Evolutionary conservation across 495 filamentous ascomycete genomes (phyloP).

Genomic region (Tuber aestivum): DNA sequence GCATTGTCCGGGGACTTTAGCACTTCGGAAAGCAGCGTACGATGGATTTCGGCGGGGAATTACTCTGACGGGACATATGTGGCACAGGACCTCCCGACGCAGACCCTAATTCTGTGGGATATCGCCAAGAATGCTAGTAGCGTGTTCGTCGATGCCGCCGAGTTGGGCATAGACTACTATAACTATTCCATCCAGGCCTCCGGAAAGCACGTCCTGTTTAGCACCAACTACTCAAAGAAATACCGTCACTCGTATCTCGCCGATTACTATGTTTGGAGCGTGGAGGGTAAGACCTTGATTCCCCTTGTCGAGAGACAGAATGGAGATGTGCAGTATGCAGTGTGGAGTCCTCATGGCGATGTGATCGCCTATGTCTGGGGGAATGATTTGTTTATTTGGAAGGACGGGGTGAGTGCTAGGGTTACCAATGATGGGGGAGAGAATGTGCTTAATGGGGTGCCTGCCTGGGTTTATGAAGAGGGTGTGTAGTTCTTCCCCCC

Average conservation of each 20-base stretch:
- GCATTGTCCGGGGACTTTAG: constrained; percentile 43
- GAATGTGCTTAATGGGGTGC: constrained; percentile 49
- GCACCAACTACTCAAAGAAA: constrained; percentile 53
- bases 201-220: constrained; percentile 50
- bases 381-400: constrained; percentile 55
- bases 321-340: constrained; percentile 55
- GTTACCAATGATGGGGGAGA: constrained; percentile 53
- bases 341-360: constrained; percentile 48
- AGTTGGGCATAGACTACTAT: constrained; percentile 32
- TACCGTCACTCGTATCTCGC: constrained; percentile 56
- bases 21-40: constrained; percentile 44
- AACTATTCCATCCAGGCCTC: constrained; percentile 46
- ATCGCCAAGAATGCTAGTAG: constrained; percentile 48
- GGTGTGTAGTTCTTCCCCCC: constrained; percentile 12
- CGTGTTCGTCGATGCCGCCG: constrained; percentile 46
- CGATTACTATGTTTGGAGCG: constrained; percentile 53
- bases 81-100: constrained; percentile 39
- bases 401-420: constrained; percentile 47
- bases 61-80: constrained; percentile 51
- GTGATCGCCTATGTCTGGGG: constrained; percentile 53
- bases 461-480: constrained; percentile 56
- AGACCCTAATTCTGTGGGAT: constrained; percentile 49
- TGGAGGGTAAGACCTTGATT: constrained; percentile 46
- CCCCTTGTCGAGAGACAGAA: constrained; percentile 49
- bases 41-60: constrained; percentile 45